These are phyloP conservation scores for Aspergillus luchuensis DNA, from an alignment of 2,329 filamentous ascomycete genomes.

Conservation along the genomic window DNA sequence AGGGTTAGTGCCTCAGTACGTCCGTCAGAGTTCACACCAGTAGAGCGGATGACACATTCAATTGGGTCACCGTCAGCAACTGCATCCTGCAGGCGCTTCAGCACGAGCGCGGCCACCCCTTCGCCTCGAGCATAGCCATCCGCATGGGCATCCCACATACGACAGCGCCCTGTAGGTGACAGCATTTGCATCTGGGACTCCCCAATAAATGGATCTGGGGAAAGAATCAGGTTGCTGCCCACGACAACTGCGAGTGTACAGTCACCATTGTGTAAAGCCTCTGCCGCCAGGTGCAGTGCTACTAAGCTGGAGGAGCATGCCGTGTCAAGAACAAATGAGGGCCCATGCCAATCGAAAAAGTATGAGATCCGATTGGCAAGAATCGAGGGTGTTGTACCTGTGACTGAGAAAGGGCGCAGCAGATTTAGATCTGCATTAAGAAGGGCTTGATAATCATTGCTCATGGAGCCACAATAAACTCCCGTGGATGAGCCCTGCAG, in stretches of 20 bases:
- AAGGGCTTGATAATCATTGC: conserved; percentile 26
- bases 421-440: conserved; percentile 17
- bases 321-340: conserved; percentile 43
- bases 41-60: conserved; percentile 30
- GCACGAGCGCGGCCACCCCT: conserved; percentile 47
- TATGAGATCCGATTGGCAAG: conserved; percentile 36
- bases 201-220: conserved; percentile 28
- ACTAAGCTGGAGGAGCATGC: conserved; percentile 43
- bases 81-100: conserved; percentile 52
- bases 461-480: conserved; percentile 22
- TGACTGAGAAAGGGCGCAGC: conserved; percentile 16
- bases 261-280: neutral
- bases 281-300: conserved; percentile 23
- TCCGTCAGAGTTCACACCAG: conserved; percentile 41
- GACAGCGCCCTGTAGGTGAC: conserved; percentile 55
- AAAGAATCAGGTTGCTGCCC: conserved; percentile 35
- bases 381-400: conserved; percentile 30
- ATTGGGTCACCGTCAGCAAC: conserved; percentile 49
- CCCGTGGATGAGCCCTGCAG: conserved; percentile 27
- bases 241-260: conserved; percentile 22
- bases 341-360: conserved; percentile 42
- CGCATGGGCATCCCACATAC: conserved; percentile 50
- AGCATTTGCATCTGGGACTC: conserved; percentile 45
- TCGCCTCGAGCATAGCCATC: conserved; percentile 56
- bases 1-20: conserved; percentile 38